A percentile compares a stretch with the other conserved stretches of the same genome.
Evolutionary conservation across 2,329 filamentous ascomycete genomes (phyloP).

Genomic region (Pseudocercospora ulei): DNA sequence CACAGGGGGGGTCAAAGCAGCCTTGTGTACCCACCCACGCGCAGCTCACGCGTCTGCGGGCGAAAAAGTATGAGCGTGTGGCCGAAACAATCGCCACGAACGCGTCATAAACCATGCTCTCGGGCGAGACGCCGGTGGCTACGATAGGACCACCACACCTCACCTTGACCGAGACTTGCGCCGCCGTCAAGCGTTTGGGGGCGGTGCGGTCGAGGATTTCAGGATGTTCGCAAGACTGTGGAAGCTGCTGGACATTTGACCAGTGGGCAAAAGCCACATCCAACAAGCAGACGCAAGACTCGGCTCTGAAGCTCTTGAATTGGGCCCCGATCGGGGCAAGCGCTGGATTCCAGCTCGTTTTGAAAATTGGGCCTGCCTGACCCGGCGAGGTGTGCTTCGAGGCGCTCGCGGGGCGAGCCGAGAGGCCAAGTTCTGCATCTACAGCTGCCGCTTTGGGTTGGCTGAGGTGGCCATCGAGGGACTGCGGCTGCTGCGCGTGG

Average conservation of each 20-base stretch:
- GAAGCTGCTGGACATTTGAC: constrained; percentile 64
- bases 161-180: constrained; percentile 30
- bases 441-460: constrained; percentile 73
- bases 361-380: constrained; percentile 75
- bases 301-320: constrained; percentile 46
- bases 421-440: constrained; percentile 54
- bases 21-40: constrained; percentile 38
- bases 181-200: constrained; percentile 45
- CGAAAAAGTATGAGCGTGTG: constrained; percentile 32
- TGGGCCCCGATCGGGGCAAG: constrained; percentile 60
- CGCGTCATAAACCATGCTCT: constrained; percentile 35
- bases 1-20: constrained; percentile 35
- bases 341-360: constrained; percentile 62
- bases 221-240: constrained; percentile 67
- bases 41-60: constrained; percentile 35
- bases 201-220: constrained; percentile 58
- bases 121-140: constrained; percentile 38
- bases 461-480: constrained; percentile 69
- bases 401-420: constrained; percentile 35
- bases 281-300: constrained; percentile 37
- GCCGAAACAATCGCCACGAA: constrained; percentile 35
- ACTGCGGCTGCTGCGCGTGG: constrained; percentile 47
- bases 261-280: constrained; percentile 49
- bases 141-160: constrained; percentile 34
- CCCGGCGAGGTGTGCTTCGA: constrained; percentile 58